Evolutionary conservation across 441 rosid genomes (phyloP).

Genomic region (Eutrema salsugineum): DNA sequence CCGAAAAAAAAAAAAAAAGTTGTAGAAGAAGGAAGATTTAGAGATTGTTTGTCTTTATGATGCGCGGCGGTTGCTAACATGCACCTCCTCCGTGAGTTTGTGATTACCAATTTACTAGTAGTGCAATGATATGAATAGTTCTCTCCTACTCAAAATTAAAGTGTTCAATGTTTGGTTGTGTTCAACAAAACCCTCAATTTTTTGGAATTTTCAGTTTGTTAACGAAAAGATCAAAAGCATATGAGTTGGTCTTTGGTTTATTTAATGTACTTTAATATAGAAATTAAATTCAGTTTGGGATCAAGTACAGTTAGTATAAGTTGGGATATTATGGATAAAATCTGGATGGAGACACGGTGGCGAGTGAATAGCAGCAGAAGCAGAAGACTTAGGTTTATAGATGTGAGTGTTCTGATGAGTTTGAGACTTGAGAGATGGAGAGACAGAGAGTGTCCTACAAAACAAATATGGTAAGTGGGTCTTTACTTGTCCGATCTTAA

Average conservation of each 20-base stretch:
- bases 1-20: neutral
- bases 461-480: constrained; percentile 28
- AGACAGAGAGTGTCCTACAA: constrained; percentile 31
- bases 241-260: neutral
- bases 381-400: neutral
- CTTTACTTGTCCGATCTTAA: constrained; percentile 27
- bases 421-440: neutral
- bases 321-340: neutral
- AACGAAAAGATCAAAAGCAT: neutral
- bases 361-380: constrained; percentile 21
- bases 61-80: constrained; percentile 59
- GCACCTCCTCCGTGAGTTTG: constrained; percentile 72
- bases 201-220: neutral
- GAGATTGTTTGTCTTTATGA: constrained; percentile 39
- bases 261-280: neutral
- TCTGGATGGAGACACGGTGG: constrained; percentile 4
- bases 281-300: neutral
- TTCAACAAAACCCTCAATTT: neutral
- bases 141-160: neutral
- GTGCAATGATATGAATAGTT: constrained; percentile 23
- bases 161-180: neutral
- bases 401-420: neutral
- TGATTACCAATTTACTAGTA: constrained; percentile 39
- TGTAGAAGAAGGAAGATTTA: constrained; percentile 4
- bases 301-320: neutral